Conservation (phyloP, 2,329 filamentous ascomycete genomes). For the Diaporthe sp. region DNA sequence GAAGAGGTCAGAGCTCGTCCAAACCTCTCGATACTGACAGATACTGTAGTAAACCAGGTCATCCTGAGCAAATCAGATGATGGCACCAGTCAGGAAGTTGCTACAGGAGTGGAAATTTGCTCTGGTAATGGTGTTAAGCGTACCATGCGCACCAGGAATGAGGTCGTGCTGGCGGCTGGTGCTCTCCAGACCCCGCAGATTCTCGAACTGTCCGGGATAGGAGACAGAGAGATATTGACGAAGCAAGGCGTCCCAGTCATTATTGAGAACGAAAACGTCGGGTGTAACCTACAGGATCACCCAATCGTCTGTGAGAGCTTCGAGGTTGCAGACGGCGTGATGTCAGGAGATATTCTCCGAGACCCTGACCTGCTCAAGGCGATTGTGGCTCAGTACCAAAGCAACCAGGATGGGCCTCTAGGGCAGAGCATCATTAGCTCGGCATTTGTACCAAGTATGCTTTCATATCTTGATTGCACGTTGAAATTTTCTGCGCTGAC, state of each 20-base stretch:
- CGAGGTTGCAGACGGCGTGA: constrained; percentile 51
- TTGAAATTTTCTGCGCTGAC: background rate
- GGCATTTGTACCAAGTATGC: constrained; percentile 34
- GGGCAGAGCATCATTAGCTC: constrained; percentile 49
- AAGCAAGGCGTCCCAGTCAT: constrained; percentile 51
- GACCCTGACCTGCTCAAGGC: constrained; percentile 38
- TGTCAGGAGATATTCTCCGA: constrained; percentile 43
- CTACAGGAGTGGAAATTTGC: constrained; percentile 44
- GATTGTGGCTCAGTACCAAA: constrained; percentile 46
- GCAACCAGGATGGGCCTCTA: constrained; percentile 46
- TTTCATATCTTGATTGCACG: background rate
- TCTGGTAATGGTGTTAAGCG: constrained; percentile 40
- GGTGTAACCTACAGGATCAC: constrained; percentile 56
- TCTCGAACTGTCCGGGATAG: constrained; percentile 44
- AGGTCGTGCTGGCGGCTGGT: constrained; percentile 52
- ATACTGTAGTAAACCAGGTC: constrained; percentile 46
- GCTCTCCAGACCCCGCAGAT: constrained; percentile 46
- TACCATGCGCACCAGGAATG: constrained; percentile 34
- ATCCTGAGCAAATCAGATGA: constrained; percentile 26
- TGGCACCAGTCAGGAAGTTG: background rate
- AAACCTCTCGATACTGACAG: constrained; percentile 41
- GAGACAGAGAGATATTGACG: constrained; percentile 52
- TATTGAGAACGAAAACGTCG: constrained; percentile 54
- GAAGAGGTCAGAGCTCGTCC: constrained; percentile 29
- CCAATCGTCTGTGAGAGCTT: constrained; percentile 43